These are phyloP conservation scores for Arthroderma sp. DNA, from an alignment of 2,329 filamentous ascomycete species.

Conservation along the genomic window DNA sequence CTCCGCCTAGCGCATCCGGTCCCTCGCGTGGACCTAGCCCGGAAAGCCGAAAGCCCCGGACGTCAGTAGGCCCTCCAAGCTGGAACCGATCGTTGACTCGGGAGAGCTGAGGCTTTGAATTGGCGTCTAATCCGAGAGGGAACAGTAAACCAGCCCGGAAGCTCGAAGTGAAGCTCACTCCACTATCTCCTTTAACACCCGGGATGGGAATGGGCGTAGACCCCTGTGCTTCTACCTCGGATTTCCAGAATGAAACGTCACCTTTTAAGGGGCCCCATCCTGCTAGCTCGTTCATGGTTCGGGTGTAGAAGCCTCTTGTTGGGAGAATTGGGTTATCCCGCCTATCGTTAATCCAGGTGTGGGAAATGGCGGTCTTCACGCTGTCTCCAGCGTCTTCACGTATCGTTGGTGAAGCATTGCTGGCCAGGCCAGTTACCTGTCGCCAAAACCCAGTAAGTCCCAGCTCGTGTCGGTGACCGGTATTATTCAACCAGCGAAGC, in stretches of 20 bases:
- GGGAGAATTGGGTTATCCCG: slow-evolving; percentile 79
- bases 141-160: slow-evolving; percentile 71
- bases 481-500: slow-evolving; percentile 56
- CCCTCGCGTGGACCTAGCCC: slow-evolving; percentile 84
- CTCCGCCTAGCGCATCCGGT: slow-evolving; percentile 73
- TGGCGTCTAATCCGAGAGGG: slow-evolving; percentile 55
- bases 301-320: slow-evolving; percentile 65
- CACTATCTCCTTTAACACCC: slow-evolving; percentile 53
- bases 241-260: slow-evolving; percentile 88
- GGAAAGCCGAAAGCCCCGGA: slow-evolving; percentile 81
- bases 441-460: slow-evolving; percentile 76
- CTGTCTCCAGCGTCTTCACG: slow-evolving; percentile 78
- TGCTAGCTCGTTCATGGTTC: slow-evolving; percentile 68
- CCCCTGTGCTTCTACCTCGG: slow-evolving; percentile 69
- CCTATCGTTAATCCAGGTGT: slow-evolving; percentile 66
- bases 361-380: slow-evolving; percentile 74
- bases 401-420: slow-evolving; percentile 66
- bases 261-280: slow-evolving; percentile 72
- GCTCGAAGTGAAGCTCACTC: slow-evolving; percentile 70
- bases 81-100: slow-evolving; percentile 90
- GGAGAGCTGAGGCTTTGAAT: slow-evolving; percentile 48
- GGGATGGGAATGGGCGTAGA: slow-evolving; percentile 63
- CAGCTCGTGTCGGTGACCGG: slow-evolving; percentile 60
- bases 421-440: slow-evolving; percentile 67
- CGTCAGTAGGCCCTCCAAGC: slow-evolving; percentile 85